Base-by-base conservation (phyloP, 2,329 filamentous ascomycete genomes). In the Davidsoniella australis region DNA sequence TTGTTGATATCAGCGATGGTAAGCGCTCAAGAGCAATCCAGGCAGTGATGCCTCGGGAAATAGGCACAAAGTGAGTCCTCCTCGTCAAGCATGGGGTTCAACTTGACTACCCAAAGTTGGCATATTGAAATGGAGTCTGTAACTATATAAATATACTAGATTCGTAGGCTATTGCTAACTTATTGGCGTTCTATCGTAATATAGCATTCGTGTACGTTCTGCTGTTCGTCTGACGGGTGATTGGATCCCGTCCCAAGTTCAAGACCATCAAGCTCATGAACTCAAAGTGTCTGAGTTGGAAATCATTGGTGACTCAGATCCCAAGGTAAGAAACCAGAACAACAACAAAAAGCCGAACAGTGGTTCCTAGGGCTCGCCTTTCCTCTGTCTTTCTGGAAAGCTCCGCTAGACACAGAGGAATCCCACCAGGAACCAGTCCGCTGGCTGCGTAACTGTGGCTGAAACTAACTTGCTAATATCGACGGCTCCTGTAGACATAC, bases 1-100 rank as follows among this genome's bases (percentile, higher is more conserved):
- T 98, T 66, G 81, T 88, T 47, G 76, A 86, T 53, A 70, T 96
- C 47, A 81, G 82, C 9, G 91, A 98, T 68, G 91, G 91, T 41
- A 93, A 87, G 10, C 86, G 83, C 40, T 69, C 85, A 56, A 70
- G 80, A 54, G 71, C 85, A 24, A 63, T 96, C 49, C 91, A 98
- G 66, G 85, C 82, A 42, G 78, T 94, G 43, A 67, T 94, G 56
- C 76, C 76, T 49, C 80, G 83, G 55, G 70, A 74, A 43, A 71
- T 86, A 60, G 79, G 82, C 56, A 71, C 79, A 64, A 76, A 79
- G 85, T 93, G 72, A 62, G 79, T 54, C 52, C 12, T 14, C 9
- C 16, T 7, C 16, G 20, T n/a, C 6, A n/a, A 3, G 9, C 9
- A 17, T 14, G 44, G n/a, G 1, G 10, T 5, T 16, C 20, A 41